These are phyloP conservation scores for Rhizopus delemar DNA, from an alignment of 371 early-diverging fungal species.

Conservation along the genomic window DNA sequence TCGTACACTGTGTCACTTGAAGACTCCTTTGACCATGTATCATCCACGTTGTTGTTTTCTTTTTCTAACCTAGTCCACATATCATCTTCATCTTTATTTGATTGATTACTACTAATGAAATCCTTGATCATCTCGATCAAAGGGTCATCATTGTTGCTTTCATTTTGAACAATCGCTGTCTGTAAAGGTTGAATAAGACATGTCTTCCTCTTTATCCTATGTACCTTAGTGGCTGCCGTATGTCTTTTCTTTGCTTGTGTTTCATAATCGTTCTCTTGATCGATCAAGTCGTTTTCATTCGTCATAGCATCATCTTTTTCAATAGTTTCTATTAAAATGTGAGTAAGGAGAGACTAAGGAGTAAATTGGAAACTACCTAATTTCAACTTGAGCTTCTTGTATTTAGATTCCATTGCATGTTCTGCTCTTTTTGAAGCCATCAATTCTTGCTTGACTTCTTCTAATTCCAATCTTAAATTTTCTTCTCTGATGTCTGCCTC, in stretches of 20 bases:
- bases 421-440: slow-evolving; percentile 40
- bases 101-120: too few species aligned
- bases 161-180: too few species aligned
- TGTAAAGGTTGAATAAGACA: too few species aligned
- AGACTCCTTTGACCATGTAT: slow-evolving; percentile 4
- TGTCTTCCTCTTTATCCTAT: too few species aligned
- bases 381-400: slow-evolving; percentile 43
- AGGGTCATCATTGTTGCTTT: too few species aligned
- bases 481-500: slow-evolving; percentile 18
- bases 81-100: too few species aligned
- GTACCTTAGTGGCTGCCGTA: too few species aligned
- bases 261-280: too few species aligned
- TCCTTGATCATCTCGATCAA: too few species aligned
- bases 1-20: background rate
- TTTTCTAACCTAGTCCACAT: slow-evolving; percentile 7
- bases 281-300: slow-evolving; percentile 22
- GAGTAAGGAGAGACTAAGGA: background rate
- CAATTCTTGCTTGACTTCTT: slow-evolving; percentile 49
- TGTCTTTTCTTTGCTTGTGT: too few species aligned
- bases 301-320: slow-evolving; percentile 9
- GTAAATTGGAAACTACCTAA: slow-evolving; percentile 28
- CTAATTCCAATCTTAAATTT: slow-evolving; percentile 32
- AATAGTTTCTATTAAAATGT: slow-evolving; percentile 22
- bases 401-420: slow-evolving; percentile 42
- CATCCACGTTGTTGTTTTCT: slow-evolving; percentile 4